Conservation (phyloP, 2,329 filamentous ascomycete species). For the Rutstroemia sydowiana region DNA sequence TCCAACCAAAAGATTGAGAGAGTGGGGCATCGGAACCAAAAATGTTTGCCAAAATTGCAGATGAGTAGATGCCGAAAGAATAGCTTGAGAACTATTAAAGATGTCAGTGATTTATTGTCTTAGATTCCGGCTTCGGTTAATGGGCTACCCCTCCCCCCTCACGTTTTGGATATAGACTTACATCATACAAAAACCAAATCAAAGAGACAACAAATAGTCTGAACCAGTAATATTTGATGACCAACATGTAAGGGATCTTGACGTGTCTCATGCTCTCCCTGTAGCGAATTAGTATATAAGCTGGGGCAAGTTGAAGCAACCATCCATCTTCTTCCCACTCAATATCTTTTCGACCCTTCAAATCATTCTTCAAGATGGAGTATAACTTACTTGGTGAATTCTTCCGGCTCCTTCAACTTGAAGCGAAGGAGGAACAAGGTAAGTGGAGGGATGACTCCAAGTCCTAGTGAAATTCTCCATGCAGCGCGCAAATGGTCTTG, state of each 20-base stretch:
- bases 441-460: slow-evolving; percentile 72
- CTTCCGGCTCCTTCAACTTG: slow-evolving; percentile 70
- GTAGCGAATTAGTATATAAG: slow-evolving; percentile 2
- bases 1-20: slow-evolving; percentile 80
- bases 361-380: background rate
- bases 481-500: slow-evolving; percentile 59
- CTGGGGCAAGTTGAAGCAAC: no score
- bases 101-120: background rate
- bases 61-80: slow-evolving; percentile 79
- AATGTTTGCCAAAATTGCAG: slow-evolving; percentile 61
- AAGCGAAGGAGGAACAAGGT: slow-evolving; percentile 64
- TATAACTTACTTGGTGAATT: slow-evolving; percentile 45
- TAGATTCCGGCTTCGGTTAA: no score
- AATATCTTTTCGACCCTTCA: no score
- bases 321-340: no score
- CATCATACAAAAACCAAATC: slow-evolving; percentile 82
- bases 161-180: slow-evolving; percentile 32
- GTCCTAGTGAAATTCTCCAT: slow-evolving; percentile 74
- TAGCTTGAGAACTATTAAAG: slow-evolving; percentile 64
- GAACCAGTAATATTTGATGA: slow-evolving; percentile 63
- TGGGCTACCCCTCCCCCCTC: no score
- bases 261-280: slow-evolving; percentile 32
- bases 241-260: slow-evolving; percentile 48
- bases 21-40: slow-evolving; percentile 53
- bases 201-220: slow-evolving; percentile 61